These are phyloP conservation scores for Lachnellula willkommii DNA, from an alignment of 2,329 filamentous ascomycete species.

Conservation along the genomic window DNA sequence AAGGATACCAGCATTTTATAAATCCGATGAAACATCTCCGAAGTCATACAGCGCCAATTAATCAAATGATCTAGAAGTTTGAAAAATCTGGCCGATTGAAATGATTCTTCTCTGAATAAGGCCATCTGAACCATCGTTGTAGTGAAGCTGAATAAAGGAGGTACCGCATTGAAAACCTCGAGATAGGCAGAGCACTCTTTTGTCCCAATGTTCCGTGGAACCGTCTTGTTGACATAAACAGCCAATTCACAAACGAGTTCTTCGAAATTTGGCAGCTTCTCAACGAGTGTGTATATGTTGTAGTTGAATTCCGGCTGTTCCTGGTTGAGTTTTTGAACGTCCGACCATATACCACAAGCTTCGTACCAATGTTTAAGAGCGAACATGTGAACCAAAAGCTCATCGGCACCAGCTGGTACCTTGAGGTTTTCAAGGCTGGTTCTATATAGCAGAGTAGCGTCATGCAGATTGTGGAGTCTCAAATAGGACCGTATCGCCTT, in stretches of 20 bases:
- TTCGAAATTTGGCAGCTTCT: conserved; percentile 11
- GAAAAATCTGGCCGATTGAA: conserved; percentile 11
- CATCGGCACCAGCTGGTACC: conserved; percentile 18
- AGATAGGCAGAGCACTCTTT: background rate
- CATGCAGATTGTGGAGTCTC: conserved; percentile 34
- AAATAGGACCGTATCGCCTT: conserved; percentile 41
- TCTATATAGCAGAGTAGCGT: conserved; percentile 28
- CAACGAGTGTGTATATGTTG: conserved; percentile 14
- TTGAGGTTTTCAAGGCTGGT: conserved; percentile 13
- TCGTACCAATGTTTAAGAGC: conserved; percentile 20
- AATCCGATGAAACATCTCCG: conserved; percentile 15
- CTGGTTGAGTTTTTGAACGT: conserved; percentile 7
- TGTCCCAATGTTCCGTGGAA: background rate
- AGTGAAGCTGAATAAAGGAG: conserved; percentile 15
- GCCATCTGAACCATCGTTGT: conserved; percentile 14
- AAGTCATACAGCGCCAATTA: conserved; percentile 17
- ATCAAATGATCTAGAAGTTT: conserved; percentile 18
- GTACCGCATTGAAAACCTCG: background rate
- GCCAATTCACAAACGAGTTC: conserved; percentile 14
- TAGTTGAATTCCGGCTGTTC: background rate
- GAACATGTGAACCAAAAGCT: conserved; percentile 23
- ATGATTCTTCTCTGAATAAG: conserved; percentile 13
- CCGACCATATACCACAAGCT: conserved; percentile 22
- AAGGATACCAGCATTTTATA: conserved; percentile 18
- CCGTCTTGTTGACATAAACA: conserved; percentile 11